These are phyloP conservation scores for Cercophora sp. DNA, from an alignment of 495 filamentous ascomycete genomes.

Conservation along the genomic window DNA sequence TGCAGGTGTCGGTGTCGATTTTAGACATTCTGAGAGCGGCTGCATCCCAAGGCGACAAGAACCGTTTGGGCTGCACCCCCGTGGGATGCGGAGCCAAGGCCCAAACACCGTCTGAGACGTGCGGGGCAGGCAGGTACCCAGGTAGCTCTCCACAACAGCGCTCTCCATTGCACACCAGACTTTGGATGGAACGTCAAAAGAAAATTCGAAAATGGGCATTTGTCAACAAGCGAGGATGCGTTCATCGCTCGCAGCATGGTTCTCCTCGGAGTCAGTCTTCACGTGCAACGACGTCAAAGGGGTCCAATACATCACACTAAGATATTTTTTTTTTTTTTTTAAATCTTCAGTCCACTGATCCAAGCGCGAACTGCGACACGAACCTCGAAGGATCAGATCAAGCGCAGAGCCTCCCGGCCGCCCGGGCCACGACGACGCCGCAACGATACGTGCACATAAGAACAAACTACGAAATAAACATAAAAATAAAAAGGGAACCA, in stretches of 20 bases:
- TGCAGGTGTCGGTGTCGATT: conserved; percentile 3
- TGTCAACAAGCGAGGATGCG: too few relatives aligned
- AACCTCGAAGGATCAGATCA: too few relatives aligned
- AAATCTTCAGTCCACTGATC: too few relatives aligned
- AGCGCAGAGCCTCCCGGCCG: too few relatives aligned
- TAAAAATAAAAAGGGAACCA: not conserved
- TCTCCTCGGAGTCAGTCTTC: not conserved
- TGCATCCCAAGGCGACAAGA: not conserved
- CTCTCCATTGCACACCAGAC: not conserved
- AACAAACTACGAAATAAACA: not conserved
- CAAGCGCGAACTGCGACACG: too few relatives aligned
- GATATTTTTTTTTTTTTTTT: too few relatives aligned
- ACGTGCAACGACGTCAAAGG: not conserved
- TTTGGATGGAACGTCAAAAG: not conserved
- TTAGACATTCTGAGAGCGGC: conserved; percentile 1
- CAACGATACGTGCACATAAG: not conserved
- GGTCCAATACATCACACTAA: too few relatives aligned
- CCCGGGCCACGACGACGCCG: not conserved
- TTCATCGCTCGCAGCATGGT: not conserved
- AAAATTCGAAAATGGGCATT: too few relatives aligned
- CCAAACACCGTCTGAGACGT: not conserved
- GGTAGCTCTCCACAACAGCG: not conserved
- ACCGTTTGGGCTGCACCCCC: not conserved
- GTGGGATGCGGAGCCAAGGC: not conserved
- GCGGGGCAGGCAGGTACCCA: too few relatives aligned